These are phyloP conservation scores for Tylopilus vinaceipallidus DNA, from an alignment of 768 basidiomycete species.

Conservation along the genomic window DNA sequence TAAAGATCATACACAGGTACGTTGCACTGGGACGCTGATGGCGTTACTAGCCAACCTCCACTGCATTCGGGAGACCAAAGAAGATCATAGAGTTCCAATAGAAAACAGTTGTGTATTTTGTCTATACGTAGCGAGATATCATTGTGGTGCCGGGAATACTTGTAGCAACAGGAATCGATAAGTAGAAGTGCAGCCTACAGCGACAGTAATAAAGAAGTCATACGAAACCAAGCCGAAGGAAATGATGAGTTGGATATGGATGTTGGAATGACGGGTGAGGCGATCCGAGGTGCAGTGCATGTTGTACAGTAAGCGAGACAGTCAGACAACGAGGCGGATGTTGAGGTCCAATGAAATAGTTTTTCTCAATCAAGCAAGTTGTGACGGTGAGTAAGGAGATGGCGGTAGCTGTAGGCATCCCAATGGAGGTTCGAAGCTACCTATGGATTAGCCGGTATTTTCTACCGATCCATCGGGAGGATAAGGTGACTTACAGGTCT, in stretches of 20 bases:
- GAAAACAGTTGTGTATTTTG: conserved; percentile 18
- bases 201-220: conserved; percentile 28
- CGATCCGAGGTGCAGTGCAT: conserved; percentile 21
- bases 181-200: conserved; percentile 27
- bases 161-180: conserved; percentile 31
- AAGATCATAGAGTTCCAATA: conserved; percentile 12
- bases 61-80: not conserved
- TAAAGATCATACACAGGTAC: not conserved
- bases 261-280: conserved; percentile 11
- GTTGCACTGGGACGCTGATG: not conserved
- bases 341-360: conserved; percentile 7
- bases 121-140: conserved; percentile 31
- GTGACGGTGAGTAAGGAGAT: not conserved
- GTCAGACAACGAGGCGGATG: conserved; percentile 14
- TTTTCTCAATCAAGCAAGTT: conserved; percentile 13
- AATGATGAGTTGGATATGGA: conserved; percentile 21
- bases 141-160: conserved; percentile 28
- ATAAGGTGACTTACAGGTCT: conserved; percentile 41
- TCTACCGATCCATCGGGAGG: conserved; percentile 45
- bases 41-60: not conserved
- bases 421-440: conserved; percentile 1
- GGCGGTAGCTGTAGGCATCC: not conserved
- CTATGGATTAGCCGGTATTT: conserved; percentile 37
- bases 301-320: conserved; percentile 25
- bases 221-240: conserved; percentile 19